These are phyloP conservation scores for Colletotrichum lupini DNA, from an alignment of 2,329 filamentous ascomycete species.

Conservation along the genomic window DNA sequence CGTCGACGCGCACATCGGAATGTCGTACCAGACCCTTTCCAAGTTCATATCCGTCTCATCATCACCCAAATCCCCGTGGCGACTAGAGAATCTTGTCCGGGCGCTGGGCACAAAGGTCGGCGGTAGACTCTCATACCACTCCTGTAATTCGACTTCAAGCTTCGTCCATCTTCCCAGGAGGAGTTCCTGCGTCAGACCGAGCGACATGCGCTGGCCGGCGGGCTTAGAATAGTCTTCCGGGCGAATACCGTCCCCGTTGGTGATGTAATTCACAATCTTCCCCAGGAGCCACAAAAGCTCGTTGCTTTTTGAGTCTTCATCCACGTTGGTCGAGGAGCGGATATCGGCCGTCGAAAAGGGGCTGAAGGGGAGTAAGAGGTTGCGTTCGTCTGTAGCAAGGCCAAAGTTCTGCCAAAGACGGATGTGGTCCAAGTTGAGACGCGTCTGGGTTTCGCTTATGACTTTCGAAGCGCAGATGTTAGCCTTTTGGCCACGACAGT, in stretches of 20 bases:
- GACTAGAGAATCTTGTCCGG: not conserved
- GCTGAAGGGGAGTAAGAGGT: conserved; percentile 60
- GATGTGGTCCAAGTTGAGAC: conserved; percentile 71
- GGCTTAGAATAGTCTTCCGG: not conserved
- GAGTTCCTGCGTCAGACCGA: conserved; percentile 4
- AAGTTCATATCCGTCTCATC: conserved; percentile 46
- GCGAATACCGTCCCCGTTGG: conserved; percentile 61
- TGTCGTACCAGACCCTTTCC: conserved; percentile 71
- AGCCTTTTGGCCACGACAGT: not conserved
- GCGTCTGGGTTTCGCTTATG: conserved; percentile 70
- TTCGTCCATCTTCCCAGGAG: conserved; percentile 28
- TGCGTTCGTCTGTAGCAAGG: conserved; percentile 64
- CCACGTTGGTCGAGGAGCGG: conserved; percentile 60
- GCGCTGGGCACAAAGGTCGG: not conserved
- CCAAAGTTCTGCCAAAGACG: conserved; percentile 73
- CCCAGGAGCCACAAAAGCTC: conserved; percentile 73
- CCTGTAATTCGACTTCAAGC: conserved; percentile 2
- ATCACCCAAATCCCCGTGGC: too few species aligned
- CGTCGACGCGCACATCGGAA: conserved; percentile 72
- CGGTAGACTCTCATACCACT: not conserved
- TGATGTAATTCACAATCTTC: conserved; percentile 74
- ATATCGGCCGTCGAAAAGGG: conserved; percentile 44
- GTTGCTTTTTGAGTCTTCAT: conserved; percentile 73
- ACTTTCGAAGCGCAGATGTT: conserved; percentile 44
- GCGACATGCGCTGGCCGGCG: not conserved